Percentiles rank a stretch among this genome's conserved stretches.
Conservation (phyloP, 2,329 filamentous ascomycete species). For the Monosporascus sp. region DNA sequence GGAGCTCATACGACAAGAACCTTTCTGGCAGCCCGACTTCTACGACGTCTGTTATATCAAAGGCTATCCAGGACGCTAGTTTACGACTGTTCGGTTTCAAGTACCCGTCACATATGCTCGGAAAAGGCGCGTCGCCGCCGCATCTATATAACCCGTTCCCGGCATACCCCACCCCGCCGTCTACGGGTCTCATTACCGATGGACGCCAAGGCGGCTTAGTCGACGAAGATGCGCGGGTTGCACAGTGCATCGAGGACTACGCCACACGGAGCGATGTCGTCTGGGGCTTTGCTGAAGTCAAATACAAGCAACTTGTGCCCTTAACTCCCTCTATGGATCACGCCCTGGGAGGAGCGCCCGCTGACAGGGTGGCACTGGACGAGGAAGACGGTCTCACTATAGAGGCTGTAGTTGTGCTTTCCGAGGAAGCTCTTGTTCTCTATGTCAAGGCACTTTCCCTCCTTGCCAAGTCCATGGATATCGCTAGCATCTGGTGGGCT, state of each 20-base stretch:
- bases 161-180: slow-evolving; percentile 65
- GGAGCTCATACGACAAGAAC: slow-evolving; percentile 71
- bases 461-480: slow-evolving; percentile 90
- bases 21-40: slow-evolving; percentile 66
- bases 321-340: slow-evolving; percentile 73
- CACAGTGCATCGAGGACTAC: slow-evolving; percentile 82
- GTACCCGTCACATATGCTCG: slow-evolving; percentile 55
- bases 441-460: slow-evolving; percentile 93
- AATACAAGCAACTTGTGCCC: slow-evolving; percentile 95
- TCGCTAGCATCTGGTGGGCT: slow-evolving; percentile 88
- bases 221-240: slow-evolving; percentile 75
- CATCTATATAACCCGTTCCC: slow-evolving; percentile 77
- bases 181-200: slow-evolving; percentile 61
- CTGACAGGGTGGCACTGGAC: slow-evolving; percentile 47
- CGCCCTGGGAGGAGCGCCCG: slow-evolving; percentile 57
- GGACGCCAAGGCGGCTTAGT: slow-evolving; percentile 53
- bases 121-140: slow-evolving; percentile 66
- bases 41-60: slow-evolving; percentile 85
- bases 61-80: slow-evolving; percentile 91
- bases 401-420: slow-evolving; percentile 79
- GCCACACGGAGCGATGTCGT: slow-evolving; percentile 93
- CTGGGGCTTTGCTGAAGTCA: slow-evolving; percentile 96
- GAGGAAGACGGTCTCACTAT: slow-evolving; percentile 76
- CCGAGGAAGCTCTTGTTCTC: slow-evolving; percentile 89
- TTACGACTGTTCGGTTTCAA: slow-evolving; percentile 66